Conservation (phyloP, 1,284 basidiomycete species). For the Naganishia albida region DNA sequence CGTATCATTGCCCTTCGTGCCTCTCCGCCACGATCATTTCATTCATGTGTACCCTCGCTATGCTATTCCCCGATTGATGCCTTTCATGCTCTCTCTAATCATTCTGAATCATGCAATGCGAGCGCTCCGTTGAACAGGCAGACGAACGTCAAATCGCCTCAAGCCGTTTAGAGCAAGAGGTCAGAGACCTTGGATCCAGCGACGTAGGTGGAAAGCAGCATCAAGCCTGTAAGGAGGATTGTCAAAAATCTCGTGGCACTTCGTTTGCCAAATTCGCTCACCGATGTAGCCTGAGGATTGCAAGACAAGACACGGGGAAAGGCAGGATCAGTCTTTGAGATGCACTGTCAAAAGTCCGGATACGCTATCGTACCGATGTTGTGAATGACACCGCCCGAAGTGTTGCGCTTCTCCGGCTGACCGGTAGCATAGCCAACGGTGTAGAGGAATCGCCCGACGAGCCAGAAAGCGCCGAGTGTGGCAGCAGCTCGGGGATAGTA, state of each 20-base stretch:
- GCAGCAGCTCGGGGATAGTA: constrained; percentile 27
- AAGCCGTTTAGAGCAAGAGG: constrained; percentile 9
- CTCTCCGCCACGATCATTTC: too few relatives aligned
- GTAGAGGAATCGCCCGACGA: constrained; percentile 33
- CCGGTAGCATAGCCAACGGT: constrained; percentile 32
- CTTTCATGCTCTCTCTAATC: too few relatives aligned
- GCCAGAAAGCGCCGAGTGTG: constrained; percentile 28
- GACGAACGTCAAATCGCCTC: too few relatives aligned
- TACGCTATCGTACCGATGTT: constrained; percentile 10
- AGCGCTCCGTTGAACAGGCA: too few relatives aligned
- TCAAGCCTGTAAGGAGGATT: constrained; percentile 15
- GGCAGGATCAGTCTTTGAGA: neutral
- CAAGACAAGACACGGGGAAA: neutral
- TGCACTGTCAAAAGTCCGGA: neutral
- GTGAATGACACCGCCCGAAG: constrained; percentile 24
- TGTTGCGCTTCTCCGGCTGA: constrained; percentile 17
- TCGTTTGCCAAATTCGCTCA: neutral
- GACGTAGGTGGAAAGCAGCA: constrained; percentile 22
- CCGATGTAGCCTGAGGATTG: constrained; percentile 22
- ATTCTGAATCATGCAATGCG: too few relatives aligned
- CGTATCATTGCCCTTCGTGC: too few relatives aligned
- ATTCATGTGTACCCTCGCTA: too few relatives aligned
- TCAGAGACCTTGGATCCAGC: constrained; percentile 17
- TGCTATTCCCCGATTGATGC: too few relatives aligned
- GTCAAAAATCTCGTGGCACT: neutral